A percentile compares a stretch with the other conserved stretches of the same genome.
Evolutionary conservation across 2,329 filamentous ascomycete genomes (phyloP).

Genomic region (Sclerotiophoma versabilis): DNA sequence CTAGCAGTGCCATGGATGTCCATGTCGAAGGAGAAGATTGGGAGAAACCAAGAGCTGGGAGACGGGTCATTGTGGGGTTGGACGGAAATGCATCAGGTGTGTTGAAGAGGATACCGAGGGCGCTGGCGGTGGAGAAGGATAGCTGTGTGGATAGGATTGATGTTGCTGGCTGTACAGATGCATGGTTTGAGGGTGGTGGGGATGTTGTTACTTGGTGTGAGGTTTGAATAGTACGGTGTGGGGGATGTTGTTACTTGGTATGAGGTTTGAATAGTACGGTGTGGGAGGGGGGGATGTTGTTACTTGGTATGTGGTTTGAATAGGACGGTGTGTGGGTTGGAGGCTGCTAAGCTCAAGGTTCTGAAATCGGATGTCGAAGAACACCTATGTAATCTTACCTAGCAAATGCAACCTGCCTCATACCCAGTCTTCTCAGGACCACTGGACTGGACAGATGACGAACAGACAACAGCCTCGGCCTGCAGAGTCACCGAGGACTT

Average conservation of each 20-base stretch:
- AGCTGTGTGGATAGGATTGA: conserved; percentile 37
- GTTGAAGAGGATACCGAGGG: conserved; percentile 26
- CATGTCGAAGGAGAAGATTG: conserved; percentile 1
- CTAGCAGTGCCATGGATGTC: background rate
- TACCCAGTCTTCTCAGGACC: no score
- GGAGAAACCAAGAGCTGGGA: conserved; percentile 6
- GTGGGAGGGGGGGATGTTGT: conserved; percentile 11
- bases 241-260: background rate
- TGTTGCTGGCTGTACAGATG: conserved; percentile 33
- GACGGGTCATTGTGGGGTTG: conserved; percentile 19
- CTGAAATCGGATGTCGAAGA: no score
- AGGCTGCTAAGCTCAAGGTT: no score
- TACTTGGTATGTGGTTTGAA: conserved; percentile 9
- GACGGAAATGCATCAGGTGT: conserved; percentile 31
- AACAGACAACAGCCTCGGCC: no score
- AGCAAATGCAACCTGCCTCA: no score
- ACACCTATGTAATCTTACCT: no score
- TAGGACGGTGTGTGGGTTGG: background rate
- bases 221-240: background rate
- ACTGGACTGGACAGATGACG: no score
- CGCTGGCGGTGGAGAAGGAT: conserved; percentile 41
- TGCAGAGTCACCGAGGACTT: background rate
- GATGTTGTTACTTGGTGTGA: conserved; percentile 32
- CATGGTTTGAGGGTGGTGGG: conserved; percentile 40
- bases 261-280: conserved; percentile 5